Conservation (phyloP, 2,329 filamentous ascomycete species). For the Peltaster fructicola region DNA sequence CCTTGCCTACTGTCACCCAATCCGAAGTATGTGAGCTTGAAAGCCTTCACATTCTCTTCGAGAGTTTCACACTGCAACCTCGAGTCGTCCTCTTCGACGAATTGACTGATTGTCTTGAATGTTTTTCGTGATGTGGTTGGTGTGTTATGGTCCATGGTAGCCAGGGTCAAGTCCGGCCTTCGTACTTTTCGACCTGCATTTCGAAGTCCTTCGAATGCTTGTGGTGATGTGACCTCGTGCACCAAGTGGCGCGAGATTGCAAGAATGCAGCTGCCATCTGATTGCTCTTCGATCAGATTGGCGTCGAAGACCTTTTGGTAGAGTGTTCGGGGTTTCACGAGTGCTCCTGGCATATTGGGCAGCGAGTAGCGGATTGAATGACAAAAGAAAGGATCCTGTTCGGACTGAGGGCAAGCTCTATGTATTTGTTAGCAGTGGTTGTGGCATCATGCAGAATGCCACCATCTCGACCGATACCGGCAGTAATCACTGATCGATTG, state of each 20-base stretch:
- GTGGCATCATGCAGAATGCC: no score
- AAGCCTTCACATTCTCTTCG: conserved; percentile 93
- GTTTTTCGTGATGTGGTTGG: conserved; percentile 80
- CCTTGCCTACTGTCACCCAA: conserved; percentile 92
- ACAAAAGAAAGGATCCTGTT: no score
- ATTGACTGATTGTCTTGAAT: conserved; percentile 83
- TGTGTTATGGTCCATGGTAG: conserved; percentile 94
- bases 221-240: conserved; percentile 95
- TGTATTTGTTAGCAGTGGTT: no score
- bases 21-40: conserved; percentile 92
- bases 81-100: conserved; percentile 89
- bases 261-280: conserved; percentile 78
- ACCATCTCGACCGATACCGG: no score
- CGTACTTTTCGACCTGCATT: conserved; percentile 78
- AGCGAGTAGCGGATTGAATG: no score
- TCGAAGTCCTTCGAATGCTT: conserved; percentile 91
- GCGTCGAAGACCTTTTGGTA: conserved; percentile 96
- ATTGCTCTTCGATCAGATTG: conserved; percentile 89
- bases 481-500: no score
- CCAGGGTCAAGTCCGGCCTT: conserved; percentile 89
- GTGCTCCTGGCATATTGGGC: conserved; percentile 16
- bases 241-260: conserved; percentile 96
- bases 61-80: conserved; percentile 86
- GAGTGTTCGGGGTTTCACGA: conserved; percentile 16
- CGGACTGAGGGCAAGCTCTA: no score